Evolutionary conservation across 2,329 filamentous ascomycete genomes (phyloP).

Genomic region (Botrytis tulipae): DNA sequence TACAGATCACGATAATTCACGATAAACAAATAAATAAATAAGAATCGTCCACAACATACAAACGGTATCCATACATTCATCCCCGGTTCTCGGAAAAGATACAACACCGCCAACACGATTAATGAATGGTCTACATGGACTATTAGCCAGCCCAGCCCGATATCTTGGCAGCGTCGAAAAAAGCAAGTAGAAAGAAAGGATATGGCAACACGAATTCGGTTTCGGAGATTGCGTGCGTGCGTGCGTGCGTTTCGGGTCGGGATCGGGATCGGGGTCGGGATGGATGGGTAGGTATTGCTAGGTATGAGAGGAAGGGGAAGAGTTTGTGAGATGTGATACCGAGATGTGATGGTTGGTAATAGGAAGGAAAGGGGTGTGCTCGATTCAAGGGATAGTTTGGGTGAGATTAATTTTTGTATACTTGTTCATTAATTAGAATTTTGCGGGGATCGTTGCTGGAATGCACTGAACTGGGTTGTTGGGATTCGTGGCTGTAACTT

Average conservation of each 20-base stretch:
- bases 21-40: too few species aligned
- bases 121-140: too few species aligned
- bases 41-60: background rate
- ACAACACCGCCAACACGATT: too few species aligned
- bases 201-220: background rate
- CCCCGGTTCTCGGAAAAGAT: too few species aligned
- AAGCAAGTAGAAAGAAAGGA: background rate
- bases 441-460: background rate
- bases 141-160: too few species aligned
- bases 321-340: slow-evolving; percentile 6
- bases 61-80: too few species aligned
- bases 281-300: background rate
- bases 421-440: background rate
- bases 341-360: background rate
- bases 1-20: too few species aligned
- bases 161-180: background rate
- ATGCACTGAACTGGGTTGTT: background rate
- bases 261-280: background rate
- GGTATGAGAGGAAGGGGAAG: background rate
- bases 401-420: background rate
- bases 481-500: background rate
- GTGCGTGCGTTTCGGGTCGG: background rate
- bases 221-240: background rate
- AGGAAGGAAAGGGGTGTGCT: background rate
- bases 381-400: background rate